phyloP scores from a whole-genome alignment of 768 basidiomycete species.

The Panus rudis region DNA sequence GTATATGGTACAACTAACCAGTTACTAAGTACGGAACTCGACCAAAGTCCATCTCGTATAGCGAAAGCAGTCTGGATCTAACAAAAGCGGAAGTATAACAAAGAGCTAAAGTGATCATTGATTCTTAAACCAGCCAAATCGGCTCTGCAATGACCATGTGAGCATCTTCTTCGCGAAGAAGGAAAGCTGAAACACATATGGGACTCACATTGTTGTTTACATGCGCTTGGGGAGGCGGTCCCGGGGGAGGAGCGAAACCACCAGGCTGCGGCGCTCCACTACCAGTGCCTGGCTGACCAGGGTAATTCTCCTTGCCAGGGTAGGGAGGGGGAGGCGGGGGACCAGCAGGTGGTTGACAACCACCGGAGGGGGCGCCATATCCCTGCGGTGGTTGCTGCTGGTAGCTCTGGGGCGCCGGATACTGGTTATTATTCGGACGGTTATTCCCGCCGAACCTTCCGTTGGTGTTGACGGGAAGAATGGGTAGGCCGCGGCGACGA shows the following conservation, averaged over 20 bases:
- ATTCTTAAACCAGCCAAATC: no score
- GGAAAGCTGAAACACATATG: no score
- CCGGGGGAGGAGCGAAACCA: constrained; percentile 7
- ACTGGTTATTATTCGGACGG: not conserved
- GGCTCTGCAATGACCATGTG: no score
- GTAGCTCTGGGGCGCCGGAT: not conserved
- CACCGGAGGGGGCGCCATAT: not conserved
- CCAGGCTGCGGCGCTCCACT: constrained; percentile 6
- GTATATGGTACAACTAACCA: no score
- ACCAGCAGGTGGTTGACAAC: not conserved
- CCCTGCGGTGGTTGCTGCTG: not conserved
- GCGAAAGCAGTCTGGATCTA: no score
- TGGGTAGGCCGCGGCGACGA: not conserved
- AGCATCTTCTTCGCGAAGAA: no score
- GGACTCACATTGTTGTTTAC: no score
- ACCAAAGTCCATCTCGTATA: no score
- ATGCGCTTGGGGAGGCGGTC: constrained; percentile 7
- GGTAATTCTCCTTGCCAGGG: constrained; percentile 6
- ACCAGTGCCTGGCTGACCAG: not conserved
- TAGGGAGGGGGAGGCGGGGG: constrained; percentile 5
- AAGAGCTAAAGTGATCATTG: no score
- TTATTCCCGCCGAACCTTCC: not conserved
- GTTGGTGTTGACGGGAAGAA: not conserved
- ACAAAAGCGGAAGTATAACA: no score
- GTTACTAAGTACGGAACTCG: no score